Conservation (phyloP, 2,329 filamentous ascomycete species). For the Cephalotrichum gorgonifer region DNA sequence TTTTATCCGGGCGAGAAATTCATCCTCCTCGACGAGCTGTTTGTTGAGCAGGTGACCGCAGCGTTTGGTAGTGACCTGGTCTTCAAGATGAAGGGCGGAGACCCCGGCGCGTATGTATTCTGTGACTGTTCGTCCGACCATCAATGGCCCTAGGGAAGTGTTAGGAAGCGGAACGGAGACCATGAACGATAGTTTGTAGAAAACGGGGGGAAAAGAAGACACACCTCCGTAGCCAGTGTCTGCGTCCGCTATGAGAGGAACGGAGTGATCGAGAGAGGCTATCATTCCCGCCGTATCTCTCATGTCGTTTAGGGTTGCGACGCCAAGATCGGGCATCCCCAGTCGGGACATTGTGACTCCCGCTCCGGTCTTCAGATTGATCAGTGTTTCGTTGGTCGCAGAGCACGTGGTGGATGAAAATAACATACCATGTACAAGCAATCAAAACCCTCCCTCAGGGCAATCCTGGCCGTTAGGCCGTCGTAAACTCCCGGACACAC, state of each 20-base stretch:
- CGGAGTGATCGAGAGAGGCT: conserved; percentile 41
- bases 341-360: conserved; percentile 51
- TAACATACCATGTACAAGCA: conserved; percentile 54
- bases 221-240: conserved; percentile 45
- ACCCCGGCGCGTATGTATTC: conserved; percentile 44
- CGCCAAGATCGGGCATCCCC: conserved; percentile 52
- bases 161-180: too few species aligned
- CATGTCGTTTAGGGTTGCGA: conserved; percentile 55
- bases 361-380: conserved; percentile 41
- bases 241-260: conserved; percentile 51
- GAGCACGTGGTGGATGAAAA: not conserved
- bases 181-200: too few species aligned
- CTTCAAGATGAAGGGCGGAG: conserved; percentile 51
- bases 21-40: conserved; percentile 39
- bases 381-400: not conserved
- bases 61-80: conserved; percentile 53
- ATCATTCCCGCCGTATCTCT: conserved; percentile 53
- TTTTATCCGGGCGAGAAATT: conserved; percentile 44
- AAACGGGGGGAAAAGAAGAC: too few species aligned
- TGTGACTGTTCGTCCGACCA: conserved; percentile 42
- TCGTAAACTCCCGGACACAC: conserved; percentile 59
- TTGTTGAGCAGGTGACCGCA: conserved; percentile 57
- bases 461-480: conserved; percentile 54
- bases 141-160: conserved; percentile 21
- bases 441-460: conserved; percentile 51